These are phyloP conservation scores for Pyrenochaeta sp. DNA, from an alignment of 2,329 filamentous ascomycete species.

Conservation along the genomic window DNA sequence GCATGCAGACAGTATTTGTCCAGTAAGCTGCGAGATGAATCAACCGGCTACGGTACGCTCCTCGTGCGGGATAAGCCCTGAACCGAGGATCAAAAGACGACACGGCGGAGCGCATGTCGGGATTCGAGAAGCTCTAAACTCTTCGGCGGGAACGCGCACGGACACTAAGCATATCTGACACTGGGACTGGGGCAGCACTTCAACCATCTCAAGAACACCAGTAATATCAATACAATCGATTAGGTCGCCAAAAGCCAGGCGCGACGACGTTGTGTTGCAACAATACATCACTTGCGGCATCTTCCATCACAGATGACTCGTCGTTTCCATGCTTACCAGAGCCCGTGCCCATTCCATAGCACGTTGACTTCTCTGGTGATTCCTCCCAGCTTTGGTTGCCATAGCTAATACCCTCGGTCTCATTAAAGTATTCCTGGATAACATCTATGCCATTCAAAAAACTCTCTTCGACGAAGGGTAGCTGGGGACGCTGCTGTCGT, in stretches of 20 bases:
- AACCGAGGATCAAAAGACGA: constrained; percentile 37
- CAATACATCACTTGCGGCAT: constrained; percentile 5
- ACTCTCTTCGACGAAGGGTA: not conserved
- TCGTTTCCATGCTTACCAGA: not conserved
- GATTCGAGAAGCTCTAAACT: constrained; percentile 9
- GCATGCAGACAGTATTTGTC: constrained; percentile 34
- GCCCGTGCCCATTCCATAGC: not conserved
- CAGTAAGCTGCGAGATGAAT: constrained; percentile 26
- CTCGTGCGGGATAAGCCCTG: constrained; percentile 19
- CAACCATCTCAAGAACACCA: not conserved
- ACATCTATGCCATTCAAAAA: not conserved
- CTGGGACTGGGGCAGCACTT: not conserved
- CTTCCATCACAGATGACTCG: constrained; percentile 2
- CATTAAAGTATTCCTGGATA: constrained; percentile 1
- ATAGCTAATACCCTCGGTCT: not conserved
- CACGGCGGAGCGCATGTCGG: constrained; percentile 6
- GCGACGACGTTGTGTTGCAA: constrained; percentile 26
- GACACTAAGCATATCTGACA: constrained; percentile 5
- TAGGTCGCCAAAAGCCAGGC: constrained; percentile 55
- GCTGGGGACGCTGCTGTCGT: constrained; percentile 12
- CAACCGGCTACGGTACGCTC: constrained; percentile 14
- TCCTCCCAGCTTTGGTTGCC: constrained; percentile 5
- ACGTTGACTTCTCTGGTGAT: not conserved
- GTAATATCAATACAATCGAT: constrained; percentile 53
- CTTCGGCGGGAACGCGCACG: constrained; percentile 13